Evolutionary conservation across 352 stramenopile species (phyloP), one percentile per base, ranked within the genome.

Genomic region (Bremia lactucae): DNA sequence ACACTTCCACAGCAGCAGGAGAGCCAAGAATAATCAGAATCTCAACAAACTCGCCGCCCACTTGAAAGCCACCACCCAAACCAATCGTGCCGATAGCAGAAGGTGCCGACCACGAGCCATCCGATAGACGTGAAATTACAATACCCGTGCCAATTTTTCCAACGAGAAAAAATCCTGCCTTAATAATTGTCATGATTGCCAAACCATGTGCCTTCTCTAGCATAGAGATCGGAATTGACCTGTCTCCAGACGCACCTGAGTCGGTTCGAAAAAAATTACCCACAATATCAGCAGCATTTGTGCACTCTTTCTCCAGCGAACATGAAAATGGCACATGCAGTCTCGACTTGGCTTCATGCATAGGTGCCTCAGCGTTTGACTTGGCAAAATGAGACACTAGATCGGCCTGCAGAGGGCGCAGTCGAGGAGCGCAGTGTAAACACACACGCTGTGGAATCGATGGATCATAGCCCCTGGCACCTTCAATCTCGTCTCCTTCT

Each of bases 1-100:
- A 87, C 7, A 95, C 65, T 41, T 93, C 47, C 6, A 97, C 82
- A 0, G 88, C 79, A 6, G 65, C 65, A 22, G 84, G 72, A 1
- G 72, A 94, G 52, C 92, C 91, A 5, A 96, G 52, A 39, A 97
- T 73, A 62, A 97, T 94, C 29, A 96, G 70, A 36, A 96, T 72
- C 58, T 97, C 87, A 1, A 87, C 81, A 19, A 96, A 58, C 55
- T 96, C 83, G 15, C 81, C 85, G 18, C 88, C 88, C 13, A 95
- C 63, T 35, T 96, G 44, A 8, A 82, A 84, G 44, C 87, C 85
- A 62, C 61, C 62, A 31, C 70, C 71, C 14, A 96, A 45, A 7
- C 86, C 85, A 4, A 74, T 58, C 0, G 85, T 84, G 11, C 81
- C 84, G 52, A 97, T 95, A 6, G 88, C 88, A 23, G 71, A 92